Base-by-base conservation (phyloP, 192 early-diverging fungal species). In the Neocallimastix lanati region DNA sequence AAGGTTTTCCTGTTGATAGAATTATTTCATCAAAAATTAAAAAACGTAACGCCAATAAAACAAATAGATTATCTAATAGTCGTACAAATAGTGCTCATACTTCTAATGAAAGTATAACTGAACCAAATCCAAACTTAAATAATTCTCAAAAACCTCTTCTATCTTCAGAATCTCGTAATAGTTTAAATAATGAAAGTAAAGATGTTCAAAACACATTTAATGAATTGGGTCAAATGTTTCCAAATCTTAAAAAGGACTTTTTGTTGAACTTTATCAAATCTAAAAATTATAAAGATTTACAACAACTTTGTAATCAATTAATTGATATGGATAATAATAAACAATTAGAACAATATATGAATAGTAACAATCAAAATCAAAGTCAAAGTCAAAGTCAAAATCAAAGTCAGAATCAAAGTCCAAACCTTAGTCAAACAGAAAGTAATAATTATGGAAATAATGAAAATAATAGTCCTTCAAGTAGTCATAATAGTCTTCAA, bases 1-100 rank as follows among this genome's bases (percentile, higher is more conserved):
- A 93, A 86, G 90, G 91, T 25, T 92, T 91, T 82, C 90, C 90
- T 7, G 90, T 92, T 7, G 91, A 92, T 77, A 83, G 91, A n/a
- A 88, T 92, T 16, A 80, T 91, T 35, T 67, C 50, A n/a, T 18
- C 21, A n/a, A 67, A 67, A n/a, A 67, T 67, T 67, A 67, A 67
- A 67, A 67, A 67, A 67, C 50, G 25, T n/a, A 67, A 67, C 9
- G 50, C 50, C 0, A 67, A 67, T 67, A 2, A n/a, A 67, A 0
- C 25, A 0, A 67, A 67, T 21, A 4, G 16, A 21, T 14, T 18
- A 21, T 11, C 25, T n/a, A 67, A n/a, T 67, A 67, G 50, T n/a
- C 6, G 7, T 67, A 3, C 18, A 0, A 50, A 16, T 21, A 50
- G 40, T 50, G 2, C 2, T 21, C 21, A n/a, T 67, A 21, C 1